These are phyloP conservation scores for Annulohypoxylon truncatum DNA, from an alignment of 2,329 filamentous ascomycete genomes.

Conservation along the genomic window DNA sequence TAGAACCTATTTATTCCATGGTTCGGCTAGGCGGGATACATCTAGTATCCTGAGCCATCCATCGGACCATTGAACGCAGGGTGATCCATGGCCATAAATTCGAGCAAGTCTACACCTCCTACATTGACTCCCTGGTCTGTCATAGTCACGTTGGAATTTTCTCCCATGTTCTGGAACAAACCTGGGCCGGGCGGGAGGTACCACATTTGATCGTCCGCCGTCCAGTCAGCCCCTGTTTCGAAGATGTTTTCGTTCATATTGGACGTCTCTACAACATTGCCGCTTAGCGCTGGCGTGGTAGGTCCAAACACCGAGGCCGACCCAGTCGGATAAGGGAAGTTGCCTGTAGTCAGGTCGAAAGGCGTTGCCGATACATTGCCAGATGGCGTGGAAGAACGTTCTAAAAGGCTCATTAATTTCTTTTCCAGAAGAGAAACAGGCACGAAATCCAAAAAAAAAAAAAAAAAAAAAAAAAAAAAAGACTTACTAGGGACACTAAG, in stretches of 20 bases:
- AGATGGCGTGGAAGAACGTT: constrained; percentile 58
- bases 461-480: constrained; percentile 8
- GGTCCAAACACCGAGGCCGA: constrained; percentile 61
- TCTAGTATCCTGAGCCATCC: constrained; percentile 42
- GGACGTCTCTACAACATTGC: constrained; percentile 48
- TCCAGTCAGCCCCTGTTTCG: constrained; percentile 62
- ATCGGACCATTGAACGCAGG: constrained; percentile 42
- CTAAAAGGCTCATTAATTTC: constrained; percentile 40
- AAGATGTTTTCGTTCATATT: constrained; percentile 58
- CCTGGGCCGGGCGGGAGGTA: constrained; percentile 72
- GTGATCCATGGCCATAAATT: constrained; percentile 73
- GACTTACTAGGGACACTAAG: constrained; percentile 48
- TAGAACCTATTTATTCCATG: neutral
- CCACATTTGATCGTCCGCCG: constrained; percentile 71
- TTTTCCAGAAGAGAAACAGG: neutral
- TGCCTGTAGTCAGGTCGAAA: constrained; percentile 67
- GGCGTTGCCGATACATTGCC: constrained; percentile 71
- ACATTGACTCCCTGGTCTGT: constrained; percentile 75
- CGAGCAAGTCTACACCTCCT: constrained; percentile 73
- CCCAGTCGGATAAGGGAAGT: constrained; percentile 64
- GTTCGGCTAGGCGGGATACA: constrained; percentile 11
- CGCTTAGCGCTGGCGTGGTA: constrained; percentile 58
- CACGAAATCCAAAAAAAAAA: neutral
- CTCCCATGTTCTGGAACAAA: constrained; percentile 71
- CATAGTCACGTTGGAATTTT: constrained; percentile 71